phyloP scores from a whole-genome alignment of 768 basidiomycete genomes.

The Cubamyces sp. region DNA sequence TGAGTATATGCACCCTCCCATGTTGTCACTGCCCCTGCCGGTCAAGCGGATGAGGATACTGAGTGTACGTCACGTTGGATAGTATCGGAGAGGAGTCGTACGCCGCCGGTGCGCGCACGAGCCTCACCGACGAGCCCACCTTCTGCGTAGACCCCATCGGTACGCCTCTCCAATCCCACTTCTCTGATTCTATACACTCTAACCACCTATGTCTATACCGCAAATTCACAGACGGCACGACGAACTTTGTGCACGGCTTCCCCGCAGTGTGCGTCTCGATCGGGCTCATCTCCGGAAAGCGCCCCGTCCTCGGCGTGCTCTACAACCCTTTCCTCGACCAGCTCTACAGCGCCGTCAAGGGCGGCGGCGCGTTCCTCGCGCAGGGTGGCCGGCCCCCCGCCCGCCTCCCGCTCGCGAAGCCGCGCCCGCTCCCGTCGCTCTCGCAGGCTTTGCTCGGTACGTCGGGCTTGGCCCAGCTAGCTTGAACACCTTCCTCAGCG shows the following conservation, averaged over 20 bases:
- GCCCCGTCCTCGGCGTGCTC: constrained; percentile 88
- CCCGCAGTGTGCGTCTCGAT: constrained; percentile 91
- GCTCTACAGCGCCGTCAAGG: constrained; percentile 80
- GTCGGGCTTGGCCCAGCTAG: neutral
- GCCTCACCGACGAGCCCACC: constrained; percentile 86
- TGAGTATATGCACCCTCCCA: constrained; percentile 43
- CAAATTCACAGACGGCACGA: constrained; percentile 69
- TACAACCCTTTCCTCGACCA: constrained; percentile 92
- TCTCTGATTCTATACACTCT: neutral
- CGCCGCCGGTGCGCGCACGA: constrained; percentile 67
- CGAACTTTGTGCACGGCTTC: constrained; percentile 86
- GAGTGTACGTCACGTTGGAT: neutral
- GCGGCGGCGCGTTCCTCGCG: constrained; percentile 69
- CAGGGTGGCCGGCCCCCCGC: constrained; percentile 53
- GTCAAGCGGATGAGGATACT: neutral
- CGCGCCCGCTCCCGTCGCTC: constrained; percentile 72
- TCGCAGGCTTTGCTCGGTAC: constrained; percentile 69
- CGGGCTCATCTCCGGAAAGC: constrained; percentile 81
- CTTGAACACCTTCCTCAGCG: neutral
- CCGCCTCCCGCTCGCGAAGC: constrained; percentile 70
- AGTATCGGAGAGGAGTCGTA: constrained; percentile 97
- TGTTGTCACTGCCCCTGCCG: neutral
- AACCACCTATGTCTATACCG: neutral
- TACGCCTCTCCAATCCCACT: constrained; percentile 34
- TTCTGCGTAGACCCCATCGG: constrained; percentile 98